Base-by-base conservation (phyloP, 768 basidiomycete genomes). In the Rhodotorula graminis region DNA sequence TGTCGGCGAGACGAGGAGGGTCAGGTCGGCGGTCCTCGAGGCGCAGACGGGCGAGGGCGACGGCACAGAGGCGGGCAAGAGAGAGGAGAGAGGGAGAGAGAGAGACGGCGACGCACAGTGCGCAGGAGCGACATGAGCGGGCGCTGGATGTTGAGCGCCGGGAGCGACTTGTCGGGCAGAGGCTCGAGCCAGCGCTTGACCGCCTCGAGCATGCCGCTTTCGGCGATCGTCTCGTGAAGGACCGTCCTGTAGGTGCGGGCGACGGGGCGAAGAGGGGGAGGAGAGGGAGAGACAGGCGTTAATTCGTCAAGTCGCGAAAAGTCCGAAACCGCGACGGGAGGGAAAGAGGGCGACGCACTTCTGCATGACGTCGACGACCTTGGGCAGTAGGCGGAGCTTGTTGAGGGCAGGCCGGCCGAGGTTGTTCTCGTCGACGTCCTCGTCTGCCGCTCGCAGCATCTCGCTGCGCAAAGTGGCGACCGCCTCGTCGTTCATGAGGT, bases 151-250 rank as follows among this genome's bases (percentile, higher is more conserved):
- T 94, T 95, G 65, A 98, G 85, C 8, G 93, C 92, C 1, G 96
- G 96, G 7, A 99, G 85, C 2, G 93, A 94, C 66, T 87, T 87
- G 82, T 96, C 92, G 0, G 90, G 90, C 25, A 98, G 88, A 0
- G 96, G 96, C 77, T 98, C 96, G 6, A 99, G 87, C 92, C 92
- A 99, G 50, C 87, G 84, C 53, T 87, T 85, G 63, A 97, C 92
- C 11, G 90, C 93, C 75, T 92, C 90, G 42, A 99, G 84, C 55
- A 98, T 87, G 74, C 94, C 93, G 80, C 93, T 93, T 82, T 99
- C 96, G 64, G 93, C 87, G 79, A 98, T 95, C 11, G 93, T 91
- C 78, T 95, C 92, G 19, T 89, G 87, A 25, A 95, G 86, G 2
- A 92, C 88, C 27, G 87, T 86, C 95, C 50, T 52, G 50, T 25